phyloP scores from a whole-genome alignment of 306 rosid species.

The Alnus glutinosa region DNA sequence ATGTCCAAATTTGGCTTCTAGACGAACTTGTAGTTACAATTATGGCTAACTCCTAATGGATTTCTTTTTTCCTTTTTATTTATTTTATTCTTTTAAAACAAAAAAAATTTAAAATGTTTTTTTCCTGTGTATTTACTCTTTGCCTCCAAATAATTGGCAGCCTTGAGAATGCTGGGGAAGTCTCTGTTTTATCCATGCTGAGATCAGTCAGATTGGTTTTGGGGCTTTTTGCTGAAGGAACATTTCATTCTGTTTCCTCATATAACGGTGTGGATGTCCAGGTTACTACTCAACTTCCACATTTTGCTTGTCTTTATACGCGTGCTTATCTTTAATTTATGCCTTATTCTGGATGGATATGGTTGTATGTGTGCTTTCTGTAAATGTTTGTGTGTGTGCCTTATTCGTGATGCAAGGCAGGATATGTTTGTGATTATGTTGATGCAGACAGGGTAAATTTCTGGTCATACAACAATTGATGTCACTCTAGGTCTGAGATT shows the following conservation, averaged over 20 bases:
- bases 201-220: conserved; percentile 76
- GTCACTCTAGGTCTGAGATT: background rate
- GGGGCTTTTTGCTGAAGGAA: conserved; percentile 57
- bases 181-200: conserved; percentile 79
- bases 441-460: background rate
- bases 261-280: conserved; percentile 54
- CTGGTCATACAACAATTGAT: background rate
- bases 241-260: conserved; percentile 45
- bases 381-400: background rate
- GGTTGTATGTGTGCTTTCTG: conserved; percentile 11
- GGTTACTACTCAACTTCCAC: conserved; percentile 47
- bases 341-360: conserved; percentile 17
- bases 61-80: background rate
- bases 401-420: conserved; percentile 17
- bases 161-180: conserved; percentile 96
- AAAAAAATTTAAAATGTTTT: background rate
- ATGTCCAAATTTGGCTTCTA: background rate
- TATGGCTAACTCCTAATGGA: background rate
- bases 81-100: no score
- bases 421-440: conserved; percentile 7
- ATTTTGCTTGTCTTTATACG: conserved; percentile 10
- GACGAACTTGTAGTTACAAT: conserved; percentile 2
- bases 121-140: conserved; percentile 13
- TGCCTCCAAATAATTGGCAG: conserved; percentile 47
- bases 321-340: conserved; percentile 5